A percentile compares a stretch with the other conserved stretches of the same genome.
Evolutionary conservation across 1,284 basidiomycete species (phyloP).

Genomic region (Trametes sp.): DNA sequence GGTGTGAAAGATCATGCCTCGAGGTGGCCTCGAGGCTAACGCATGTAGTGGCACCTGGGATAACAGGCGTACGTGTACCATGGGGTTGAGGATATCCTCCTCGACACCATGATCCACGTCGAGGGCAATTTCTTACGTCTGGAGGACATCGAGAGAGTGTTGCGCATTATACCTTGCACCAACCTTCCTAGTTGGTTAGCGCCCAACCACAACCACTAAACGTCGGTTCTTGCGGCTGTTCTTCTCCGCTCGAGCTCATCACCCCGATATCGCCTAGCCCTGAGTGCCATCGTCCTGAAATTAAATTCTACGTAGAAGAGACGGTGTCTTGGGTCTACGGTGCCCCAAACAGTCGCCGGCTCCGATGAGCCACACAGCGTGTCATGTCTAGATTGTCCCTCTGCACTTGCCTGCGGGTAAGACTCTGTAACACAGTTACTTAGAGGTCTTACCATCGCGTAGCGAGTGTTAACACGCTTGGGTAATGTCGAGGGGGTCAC

Average conservation of each 20-base stretch:
- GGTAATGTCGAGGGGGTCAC: no score
- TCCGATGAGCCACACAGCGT: conserved; percentile 10
- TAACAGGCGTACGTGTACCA: not conserved
- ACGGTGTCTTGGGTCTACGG: conserved; percentile 1
- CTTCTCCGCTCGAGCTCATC: not conserved
- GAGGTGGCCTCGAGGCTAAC: conserved; percentile 31
- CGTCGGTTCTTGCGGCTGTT: not conserved
- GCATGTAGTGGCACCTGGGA: conserved; percentile 27
- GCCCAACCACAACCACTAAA: no score
- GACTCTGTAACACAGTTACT: no score
- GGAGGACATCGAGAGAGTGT: not conserved
- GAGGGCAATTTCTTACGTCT: not conserved
- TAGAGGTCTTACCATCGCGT: not conserved
- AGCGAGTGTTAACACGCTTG: not conserved
- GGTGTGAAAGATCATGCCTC: conserved; percentile 25
- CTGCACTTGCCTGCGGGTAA: no score
- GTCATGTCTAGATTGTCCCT: conserved; percentile 17
- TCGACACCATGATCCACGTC: not conserved
- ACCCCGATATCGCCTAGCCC: not conserved
- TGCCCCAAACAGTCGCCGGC: not conserved
- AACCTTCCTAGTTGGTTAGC: no score
- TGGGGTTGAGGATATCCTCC: no score
- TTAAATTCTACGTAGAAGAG: not conserved
- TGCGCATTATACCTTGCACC: not conserved
- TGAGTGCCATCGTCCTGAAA: not conserved